Evolutionary conservation across 805 yeast genomes (phyloP).

Genomic region (Hanseniaspora mollemarum): DNA sequence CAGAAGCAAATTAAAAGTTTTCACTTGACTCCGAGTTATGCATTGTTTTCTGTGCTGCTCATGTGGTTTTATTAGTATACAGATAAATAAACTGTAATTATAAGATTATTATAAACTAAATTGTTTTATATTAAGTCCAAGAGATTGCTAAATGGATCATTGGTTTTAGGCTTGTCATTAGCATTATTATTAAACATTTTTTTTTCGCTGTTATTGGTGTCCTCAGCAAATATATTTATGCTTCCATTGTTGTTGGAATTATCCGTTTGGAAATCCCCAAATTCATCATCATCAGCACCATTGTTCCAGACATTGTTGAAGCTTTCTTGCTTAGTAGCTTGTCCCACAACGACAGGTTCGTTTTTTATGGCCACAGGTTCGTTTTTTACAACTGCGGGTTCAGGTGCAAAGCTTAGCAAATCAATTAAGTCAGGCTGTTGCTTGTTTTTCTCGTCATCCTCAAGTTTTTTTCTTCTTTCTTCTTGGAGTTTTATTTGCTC

Average conservation of each 20-base stretch:
- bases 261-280: slow-evolving; percentile 32
- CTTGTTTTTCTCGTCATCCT: slow-evolving; percentile 16
- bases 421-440: slow-evolving; percentile 24
- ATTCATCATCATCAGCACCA: slow-evolving; percentile 28
- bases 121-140: slow-evolving; percentile 5
- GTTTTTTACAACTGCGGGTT: no score
- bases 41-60: no score
- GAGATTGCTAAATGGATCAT: slow-evolving; percentile 11
- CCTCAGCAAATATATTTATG: slow-evolving; percentile 12
- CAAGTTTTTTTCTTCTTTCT: slow-evolving; percentile 25
- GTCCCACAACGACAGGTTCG: not conserved
- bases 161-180: not conserved
- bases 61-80: not conserved
- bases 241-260: not conserved
- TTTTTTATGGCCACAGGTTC: slow-evolving; percentile 9
- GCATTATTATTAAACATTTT: not conserved
- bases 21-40: no score
- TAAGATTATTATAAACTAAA: no score
- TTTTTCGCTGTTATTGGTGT: not conserved
- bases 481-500: slow-evolving; percentile 29
- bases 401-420: slow-evolving; percentile 28
- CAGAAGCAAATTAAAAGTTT: no score
- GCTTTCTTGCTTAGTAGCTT: not conserved
- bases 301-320: slow-evolving; percentile 14
- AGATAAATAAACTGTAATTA: not conserved